Evolutionary conservation across 179 eudicot species (phyloP), one percentile per base, ranked within the genome.

Genomic region (Silene vulgaris): DNA sequence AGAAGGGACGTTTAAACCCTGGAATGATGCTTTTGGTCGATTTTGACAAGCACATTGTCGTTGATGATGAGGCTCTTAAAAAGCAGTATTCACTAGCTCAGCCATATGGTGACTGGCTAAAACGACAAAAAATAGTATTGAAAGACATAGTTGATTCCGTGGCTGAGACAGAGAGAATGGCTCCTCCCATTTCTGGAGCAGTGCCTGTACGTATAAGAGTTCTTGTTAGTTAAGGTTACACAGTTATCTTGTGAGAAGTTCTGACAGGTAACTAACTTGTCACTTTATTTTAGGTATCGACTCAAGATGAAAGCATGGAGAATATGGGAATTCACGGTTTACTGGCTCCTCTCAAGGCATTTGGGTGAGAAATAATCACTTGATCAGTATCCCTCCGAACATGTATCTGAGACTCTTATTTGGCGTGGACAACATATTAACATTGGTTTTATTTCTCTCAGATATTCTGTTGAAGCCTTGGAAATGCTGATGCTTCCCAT

Each of bases 21-120:
- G 99, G 99, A 60, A 93, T 96, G 99, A 93, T 96, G 98, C 99
- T 96, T 84, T 87, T 96, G 74, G 99, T 96, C 57, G 99, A 96
- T 77, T 96, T 96, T 74, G 99, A 93, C 71, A 96, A 96, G 69
- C 98, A 96, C 75, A 76, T 78, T 74, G 99, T 96, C 68, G 98
- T 96, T 4, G 99, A 96, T 77, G 97, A 96, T 78, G 98, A 91
- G 62, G 96, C 96, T 77, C 78, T 96, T 69, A 96, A 96, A 84
- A 90, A 91, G 76, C 94, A 93, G 79, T 96, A 93, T 81, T 91
- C 99, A 19, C 86, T 81, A 67, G 89, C 94, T 77, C 88, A 89
- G 80, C 99, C 99, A 28, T 96, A 91, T 79, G 98, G 91, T 7
- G 91, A 93, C 74, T 96, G 99, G 99, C 91, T 96, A 20, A 80